Base-by-base conservation (phyloP, 1,284 basidiomycete species). In the Ceratobasidium sp. region DNA sequence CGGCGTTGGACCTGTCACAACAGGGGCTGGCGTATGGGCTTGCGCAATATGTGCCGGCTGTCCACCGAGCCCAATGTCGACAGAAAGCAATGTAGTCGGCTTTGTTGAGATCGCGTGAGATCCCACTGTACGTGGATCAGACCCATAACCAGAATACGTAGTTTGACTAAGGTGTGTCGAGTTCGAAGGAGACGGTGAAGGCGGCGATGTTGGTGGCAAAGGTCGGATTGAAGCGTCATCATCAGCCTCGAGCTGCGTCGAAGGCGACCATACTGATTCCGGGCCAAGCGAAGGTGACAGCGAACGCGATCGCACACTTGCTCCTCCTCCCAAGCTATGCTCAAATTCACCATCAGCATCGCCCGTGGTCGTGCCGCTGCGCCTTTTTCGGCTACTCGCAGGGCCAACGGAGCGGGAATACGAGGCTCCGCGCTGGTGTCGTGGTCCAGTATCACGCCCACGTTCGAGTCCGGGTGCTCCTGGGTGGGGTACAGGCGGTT, bases 101-200 rank as follows among this genome's bases (percentile, higher is more conserved):
- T 98, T 98, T 5, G 97, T 99, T 83, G 95, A 96, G 28, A 94
- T 90, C 82, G 94, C 92, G 83, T 93, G 95, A 88, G 86, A 94
- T 93, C 4, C 80, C 67, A 79, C 77, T 4, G 93, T 95, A 70
- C 91, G 89, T n/a, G 92, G 89, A 83, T 95, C 77, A 49, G 80
- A 79, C 46, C 78, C 80, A 66, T 82, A 81, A 0, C 80, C 80
- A n/a, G 81, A 78, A 68, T 80, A 75, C 5, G 18, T 93, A 94
- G 58, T 94, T 88, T 84, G 94, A 93, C 0, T 94, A 94, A 0
- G 93, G 93, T 10, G 93, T 93, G 1, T 80, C 44, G 92, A 94
- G 78, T 89, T 91, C 9, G 92, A 95, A 9, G 93, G 94, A 0
- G 94, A 93, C 1, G 95, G 95, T 0, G 94, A 95, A 15, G 93